Percentiles rank a stretch among this genome's conserved stretches.
Conservation (phyloP, 768 basidiomycete genomes). For the Leucogyrophana mollusca region DNA sequence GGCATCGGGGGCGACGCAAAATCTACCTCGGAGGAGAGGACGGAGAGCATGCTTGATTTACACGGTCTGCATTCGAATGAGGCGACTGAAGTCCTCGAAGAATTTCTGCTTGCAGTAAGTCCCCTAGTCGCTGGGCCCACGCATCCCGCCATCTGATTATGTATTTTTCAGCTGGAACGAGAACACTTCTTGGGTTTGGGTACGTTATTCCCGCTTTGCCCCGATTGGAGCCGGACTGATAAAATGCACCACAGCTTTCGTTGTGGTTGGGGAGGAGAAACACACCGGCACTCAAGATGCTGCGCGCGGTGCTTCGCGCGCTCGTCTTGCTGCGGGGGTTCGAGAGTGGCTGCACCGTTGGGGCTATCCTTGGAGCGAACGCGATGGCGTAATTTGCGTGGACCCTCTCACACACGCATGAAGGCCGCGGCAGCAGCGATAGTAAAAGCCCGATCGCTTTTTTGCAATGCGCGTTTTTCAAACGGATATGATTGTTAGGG, state of each 20-base stretch:
- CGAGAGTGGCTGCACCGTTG: constrained; percentile 91
- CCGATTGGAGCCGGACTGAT: constrained; percentile 7
- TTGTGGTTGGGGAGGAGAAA: constrained; percentile 94
- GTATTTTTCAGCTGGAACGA: constrained; percentile 63
- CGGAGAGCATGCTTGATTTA: constrained; percentile 83
- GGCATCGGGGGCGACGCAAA: constrained; percentile 52
- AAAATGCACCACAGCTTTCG: constrained; percentile 54
- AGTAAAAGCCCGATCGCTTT: constrained; percentile 6
- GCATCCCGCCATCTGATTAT: constrained; percentile 1
- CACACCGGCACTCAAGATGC: constrained; percentile 91
- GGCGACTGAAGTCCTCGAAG: constrained; percentile 86
- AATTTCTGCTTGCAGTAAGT: constrained; percentile 85
- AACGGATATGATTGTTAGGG: neutral
- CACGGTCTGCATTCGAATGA: constrained; percentile 95
- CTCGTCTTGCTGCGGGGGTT: constrained; percentile 81
- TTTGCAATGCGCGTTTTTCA: neutral
- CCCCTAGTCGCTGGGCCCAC: constrained; percentile 1
- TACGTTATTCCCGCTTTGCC: constrained; percentile 31
- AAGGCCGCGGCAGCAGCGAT: constrained; percentile 7
- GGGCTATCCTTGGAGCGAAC: constrained; percentile 96
- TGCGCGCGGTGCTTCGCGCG: constrained; percentile 76
- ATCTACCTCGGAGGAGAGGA: constrained; percentile 81
- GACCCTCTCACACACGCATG: constrained; percentile 75
- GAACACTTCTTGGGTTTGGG: constrained; percentile 88
- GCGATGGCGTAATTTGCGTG: constrained; percentile 86